Base-by-base conservation (phyloP, 2,329 filamentous ascomycete genomes). In the Biscogniauxia mediterranea region DNA sequence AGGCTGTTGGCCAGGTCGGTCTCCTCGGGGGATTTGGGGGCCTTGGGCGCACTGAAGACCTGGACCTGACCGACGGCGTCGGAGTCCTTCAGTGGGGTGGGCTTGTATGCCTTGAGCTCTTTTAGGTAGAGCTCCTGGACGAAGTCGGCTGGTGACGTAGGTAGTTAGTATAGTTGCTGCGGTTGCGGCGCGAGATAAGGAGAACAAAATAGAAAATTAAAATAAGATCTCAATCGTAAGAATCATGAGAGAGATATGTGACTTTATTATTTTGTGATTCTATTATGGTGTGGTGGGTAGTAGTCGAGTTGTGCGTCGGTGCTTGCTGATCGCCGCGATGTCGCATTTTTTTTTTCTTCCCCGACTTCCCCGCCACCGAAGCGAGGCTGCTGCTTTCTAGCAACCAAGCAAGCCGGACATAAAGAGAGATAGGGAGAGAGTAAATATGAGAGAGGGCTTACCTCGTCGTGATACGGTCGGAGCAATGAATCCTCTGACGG, bases 71-170 rank as follows among this genome's bases (percentile, higher is more conserved):
- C 93, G 71, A 94, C 89, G 75, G 93, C 83, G 75, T 98, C 95
- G 73, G 87, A 86, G 67, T 92, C 85, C 85, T 97, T 97, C 81
- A 94, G 77, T 69, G 87, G 83, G 60, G 91, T 83, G 67, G 89
- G 83, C 87, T 98, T 98, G 90, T 97, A 98, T 80, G 88, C 87
- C 83, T 94, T 95, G 76, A 99, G 88, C 81, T 98, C 93, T 79
- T 89, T 90, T 72, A 99, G 88, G 85, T 99, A 99, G 76, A 99
- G 87, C 78, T 98, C 94, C 82, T 98, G 95, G 73, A 99, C 92
- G 74, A 97, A 88, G 80, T 99, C 95, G 87, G 92, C 95, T 98
- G 76, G 67, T 56, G 25, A 46, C 38, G 17, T 46, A n/a, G 13
- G 11, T 46, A 17, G 38, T 46, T n/a, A 46, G 38, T 38, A 23